Base-by-base conservation (phyloP, 768 basidiomycete genomes). In the Panaeolus cyanescens region DNA sequence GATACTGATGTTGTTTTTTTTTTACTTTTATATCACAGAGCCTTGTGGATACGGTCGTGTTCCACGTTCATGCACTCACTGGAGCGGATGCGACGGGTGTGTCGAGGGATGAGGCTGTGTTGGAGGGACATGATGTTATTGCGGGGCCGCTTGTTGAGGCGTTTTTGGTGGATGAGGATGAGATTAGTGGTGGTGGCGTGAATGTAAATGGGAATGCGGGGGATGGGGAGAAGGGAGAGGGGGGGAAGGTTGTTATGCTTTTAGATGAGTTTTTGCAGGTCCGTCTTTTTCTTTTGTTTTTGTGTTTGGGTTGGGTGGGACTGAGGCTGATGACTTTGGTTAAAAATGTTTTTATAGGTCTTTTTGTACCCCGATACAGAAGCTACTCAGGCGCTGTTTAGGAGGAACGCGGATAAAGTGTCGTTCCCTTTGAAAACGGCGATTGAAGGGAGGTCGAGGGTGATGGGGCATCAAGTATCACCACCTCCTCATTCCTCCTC, bases 251-350 rank as follows among this genome's bases (percentile, higher is more conserved):
- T 8, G 74, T 93, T 10, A 75, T 90, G 5, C 74, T 94, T 33
- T 75, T 95, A 37, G 93, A 95, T 67, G 86, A 91, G 64, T 89
- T 84, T 70, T 80, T 91, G 37, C 91, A 93, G 82, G 92, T 90
- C 58, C 28, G 79, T 71, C 56, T 64, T 31, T 37, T 8, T 56
- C n/a, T 15, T 30, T 32, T 58, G 39, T 25, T 37, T 2, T 28
- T 34, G 2, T 9, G 7, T 42, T 20, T 20, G 1, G n/a, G n/a
- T n/a, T n/a, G n/a, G n/a, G n/a, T n/a, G n/a, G n/a, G n/a, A n/a
- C n/a, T n/a, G n/a, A n/a, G n/a, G n/a, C n/a, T n/a, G n/a, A n/a
- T n/a, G n/a, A n/a, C n/a, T n/a, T n/a, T n/a, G n/a, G n/a, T n/a
- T n/a, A n/a, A n/a, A n/a, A n/a, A n/a, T n/a, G n/a, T n/a, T n/a